These are phyloP conservation scores for Solanum medicagineum DNA, from an alignment of 257 asterid genomes.

Conservation along the genomic window DNA sequence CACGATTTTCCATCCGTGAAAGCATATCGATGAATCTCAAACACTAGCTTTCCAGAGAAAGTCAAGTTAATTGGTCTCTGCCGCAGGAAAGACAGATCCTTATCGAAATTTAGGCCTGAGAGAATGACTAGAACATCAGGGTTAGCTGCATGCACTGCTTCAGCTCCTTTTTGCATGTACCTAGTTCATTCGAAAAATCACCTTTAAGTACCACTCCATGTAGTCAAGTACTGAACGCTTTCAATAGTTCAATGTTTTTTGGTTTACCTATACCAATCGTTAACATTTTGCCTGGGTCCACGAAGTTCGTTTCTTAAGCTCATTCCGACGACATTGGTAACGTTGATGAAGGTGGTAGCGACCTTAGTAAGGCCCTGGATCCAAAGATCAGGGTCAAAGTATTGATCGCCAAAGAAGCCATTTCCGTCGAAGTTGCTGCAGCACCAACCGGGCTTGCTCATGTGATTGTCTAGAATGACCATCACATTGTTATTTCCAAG, in stretches of 20 bases:
- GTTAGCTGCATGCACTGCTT: conserved; percentile 25
- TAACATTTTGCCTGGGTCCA: conserved; percentile 28
- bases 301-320: conserved; percentile 73
- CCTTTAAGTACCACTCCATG: too few relatives aligned
- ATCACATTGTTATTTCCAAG: conserved; percentile 35
- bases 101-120: conserved; percentile 47
- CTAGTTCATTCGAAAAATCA: background rate
- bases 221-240: background rate
- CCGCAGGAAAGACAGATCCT: conserved; percentile 24
- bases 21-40: conserved; percentile 60
- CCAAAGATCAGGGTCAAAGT: conserved; percentile 56
- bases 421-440: conserved; percentile 42
- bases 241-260: too few relatives aligned
- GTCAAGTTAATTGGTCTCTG: conserved; percentile 11
- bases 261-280: conserved; percentile 30
- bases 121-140: conserved; percentile 41
- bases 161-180: conserved; percentile 45
- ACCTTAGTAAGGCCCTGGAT: conserved; percentile 27
- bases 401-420: conserved; percentile 60
- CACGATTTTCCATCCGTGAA: conserved; percentile 8
- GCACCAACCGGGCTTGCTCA: conserved; percentile 65
- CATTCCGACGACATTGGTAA: conserved; percentile 51
- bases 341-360: conserved; percentile 27
- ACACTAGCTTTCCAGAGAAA: conserved; percentile 35
- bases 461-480: conserved; percentile 64